Percentiles rank a stretch among this genome's conserved stretches.
phyloP scores from a whole-genome alignment of 768 basidiomycete species.

The Megacollybia marginata region DNA sequence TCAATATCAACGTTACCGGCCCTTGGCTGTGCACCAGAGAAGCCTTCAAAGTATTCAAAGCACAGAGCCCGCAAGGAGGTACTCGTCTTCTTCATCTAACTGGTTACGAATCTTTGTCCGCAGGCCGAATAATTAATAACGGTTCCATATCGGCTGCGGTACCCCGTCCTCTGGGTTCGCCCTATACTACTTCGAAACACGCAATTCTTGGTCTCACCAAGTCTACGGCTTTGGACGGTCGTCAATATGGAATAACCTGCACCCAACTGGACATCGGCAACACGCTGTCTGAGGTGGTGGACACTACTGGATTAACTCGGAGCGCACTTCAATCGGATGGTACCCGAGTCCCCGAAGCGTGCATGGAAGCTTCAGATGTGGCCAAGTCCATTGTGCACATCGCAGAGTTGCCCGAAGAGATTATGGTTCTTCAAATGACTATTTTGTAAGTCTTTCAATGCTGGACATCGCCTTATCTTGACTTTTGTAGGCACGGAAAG shows the following conservation, averaged over 20 bases:
- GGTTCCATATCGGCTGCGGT: slow-evolving; percentile 70
- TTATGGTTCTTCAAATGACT: slow-evolving; percentile 63
- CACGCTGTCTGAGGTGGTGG: slow-evolving; percentile 20
- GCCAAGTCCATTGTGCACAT: slow-evolving; percentile 66
- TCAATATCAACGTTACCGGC: slow-evolving; percentile 67
- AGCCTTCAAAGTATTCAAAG: slow-evolving; percentile 68
- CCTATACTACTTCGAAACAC: slow-evolving; percentile 79
- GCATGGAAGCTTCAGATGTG: slow-evolving; percentile 68
- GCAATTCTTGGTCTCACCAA: slow-evolving; percentile 74
- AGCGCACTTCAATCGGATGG: slow-evolving; percentile 72
- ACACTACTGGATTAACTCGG: slow-evolving; percentile 4
- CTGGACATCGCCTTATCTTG: not conserved
- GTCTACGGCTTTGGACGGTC: slow-evolving; percentile 69
- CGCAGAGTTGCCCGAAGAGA: slow-evolving; percentile 58
- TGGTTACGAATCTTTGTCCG: not conserved
- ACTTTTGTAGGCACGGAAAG: slow-evolving; percentile 2
- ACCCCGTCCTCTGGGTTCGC: slow-evolving; percentile 53
- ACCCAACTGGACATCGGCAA: slow-evolving; percentile 80
- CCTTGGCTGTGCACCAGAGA: slow-evolving; percentile 73
- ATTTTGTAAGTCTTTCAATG: slow-evolving; percentile 55
- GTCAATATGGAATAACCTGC: slow-evolving; percentile 63
- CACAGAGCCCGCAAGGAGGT: slow-evolving; percentile 68
- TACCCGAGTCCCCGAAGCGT: slow-evolving; percentile 43
- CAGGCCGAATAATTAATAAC: slow-evolving; percentile 80
- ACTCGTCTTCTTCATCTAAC: slow-evolving; percentile 8